These are phyloP conservation scores for Entomortierella lignicola DNA, from an alignment of 192 early-diverging fungal species.

Conservation along the genomic window DNA sequence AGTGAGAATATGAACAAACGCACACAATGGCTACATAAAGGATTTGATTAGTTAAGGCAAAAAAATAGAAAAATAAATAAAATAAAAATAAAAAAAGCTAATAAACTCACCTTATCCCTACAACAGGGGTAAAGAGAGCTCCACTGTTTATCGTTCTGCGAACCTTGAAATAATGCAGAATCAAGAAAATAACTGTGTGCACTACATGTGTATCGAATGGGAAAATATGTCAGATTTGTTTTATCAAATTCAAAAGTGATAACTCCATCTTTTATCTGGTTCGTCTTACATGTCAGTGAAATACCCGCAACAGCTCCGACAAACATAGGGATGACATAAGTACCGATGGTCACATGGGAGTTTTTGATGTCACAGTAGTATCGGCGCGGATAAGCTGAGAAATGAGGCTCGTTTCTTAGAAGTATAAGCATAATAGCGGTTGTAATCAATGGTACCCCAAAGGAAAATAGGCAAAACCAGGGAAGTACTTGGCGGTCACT, in stretches of 20 bases:
- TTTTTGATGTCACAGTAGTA: conserved; percentile 34
- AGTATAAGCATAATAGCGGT: conserved; percentile 23
- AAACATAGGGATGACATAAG: conserved; percentile 28
- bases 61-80: not conserved
- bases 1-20: conserved; percentile 26
- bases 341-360: conserved; percentile 9
- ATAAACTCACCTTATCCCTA: conserved; percentile 21
- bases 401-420: conserved; percentile 10
- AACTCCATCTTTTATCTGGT: too few relatives aligned
- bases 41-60: not conserved
- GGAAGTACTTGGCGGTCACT: conserved; percentile 23
- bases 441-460: conserved; percentile 11
- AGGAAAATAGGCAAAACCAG: conserved; percentile 38
- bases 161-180: conserved; percentile 6
- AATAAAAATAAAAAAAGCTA: not conserved
- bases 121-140: not conserved
- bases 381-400: conserved; percentile 16
- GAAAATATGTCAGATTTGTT: not conserved
- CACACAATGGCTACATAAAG: conserved; percentile 23
- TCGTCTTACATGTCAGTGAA: conserved; percentile 11
- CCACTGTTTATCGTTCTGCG: conserved; percentile 14
- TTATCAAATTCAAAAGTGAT: not conserved
- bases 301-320: conserved; percentile 10
- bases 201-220: not conserved
- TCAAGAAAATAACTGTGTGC: not conserved